A percentile compares a stretch with the other conserved stretches of the same genome.
These are phyloP conservation scores for Lyophyllum atratum DNA, from an alignment of 768 basidiomycete genomes.

Conservation along the genomic window DNA sequence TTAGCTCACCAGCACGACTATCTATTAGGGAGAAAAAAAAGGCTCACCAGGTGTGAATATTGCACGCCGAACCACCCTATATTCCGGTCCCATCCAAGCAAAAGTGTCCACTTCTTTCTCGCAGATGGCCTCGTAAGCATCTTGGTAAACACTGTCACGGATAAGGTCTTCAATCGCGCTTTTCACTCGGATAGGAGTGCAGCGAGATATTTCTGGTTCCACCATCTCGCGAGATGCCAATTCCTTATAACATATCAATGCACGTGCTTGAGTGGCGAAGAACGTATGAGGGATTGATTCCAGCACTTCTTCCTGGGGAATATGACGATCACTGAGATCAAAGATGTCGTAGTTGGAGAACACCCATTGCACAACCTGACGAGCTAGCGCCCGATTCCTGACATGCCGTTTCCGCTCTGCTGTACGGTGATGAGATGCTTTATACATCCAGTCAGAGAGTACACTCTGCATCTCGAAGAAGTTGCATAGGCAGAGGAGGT, in stretches of 20 bases:
- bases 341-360: background rate
- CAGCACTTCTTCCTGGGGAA: background rate
- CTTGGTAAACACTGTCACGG: background rate
- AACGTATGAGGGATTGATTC: background rate
- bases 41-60: no score
- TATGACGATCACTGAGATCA: background rate
- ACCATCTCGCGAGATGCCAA: background rate
- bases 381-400: background rate
- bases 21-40: no score
- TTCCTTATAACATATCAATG: background rate
- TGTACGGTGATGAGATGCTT: background rate
- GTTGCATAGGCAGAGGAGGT: background rate
- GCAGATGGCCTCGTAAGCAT: no score
- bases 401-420: background rate
- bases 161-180: background rate
- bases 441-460: background rate
- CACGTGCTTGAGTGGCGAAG: background rate
- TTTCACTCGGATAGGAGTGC: background rate
- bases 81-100: no score
- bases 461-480: background rate
- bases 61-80: no score
- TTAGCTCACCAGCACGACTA: no score
- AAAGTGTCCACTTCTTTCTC: no score
- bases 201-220: background rate
- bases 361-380: background rate